Conservation (phyloP, 768 basidiomycete species). For the Auricularia heimuer region DNA sequence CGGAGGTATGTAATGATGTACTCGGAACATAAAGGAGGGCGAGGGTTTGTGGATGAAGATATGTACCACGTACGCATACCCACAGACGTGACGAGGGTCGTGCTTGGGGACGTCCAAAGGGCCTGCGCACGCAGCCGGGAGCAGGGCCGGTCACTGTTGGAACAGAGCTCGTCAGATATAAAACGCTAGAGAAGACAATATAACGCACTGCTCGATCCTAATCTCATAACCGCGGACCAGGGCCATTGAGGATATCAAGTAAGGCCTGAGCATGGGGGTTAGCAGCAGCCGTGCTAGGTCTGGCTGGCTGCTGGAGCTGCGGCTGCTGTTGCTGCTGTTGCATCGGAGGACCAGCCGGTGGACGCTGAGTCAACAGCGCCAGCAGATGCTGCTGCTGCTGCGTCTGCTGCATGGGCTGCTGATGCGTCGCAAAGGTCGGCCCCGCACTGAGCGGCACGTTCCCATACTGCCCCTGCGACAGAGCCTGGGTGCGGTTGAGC, state of each 20-base stretch:
- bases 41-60: background rate
- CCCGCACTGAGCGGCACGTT: background rate
- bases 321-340: background rate
- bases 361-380: constrained; percentile 13
- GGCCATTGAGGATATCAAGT: background rate
- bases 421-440: background rate
- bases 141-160: too few species aligned
- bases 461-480: background rate
- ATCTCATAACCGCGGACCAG: too few species aligned
- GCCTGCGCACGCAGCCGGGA: too few species aligned
- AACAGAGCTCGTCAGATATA: too few species aligned
- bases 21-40: background rate
- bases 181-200: too few species aligned
- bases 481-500: background rate
- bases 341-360: background rate
- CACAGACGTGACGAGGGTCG: too few species aligned
- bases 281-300: background rate
- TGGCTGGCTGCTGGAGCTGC: background rate
- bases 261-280: background rate
- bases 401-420: constrained; percentile 3
- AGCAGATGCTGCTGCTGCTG: constrained; percentile 14
- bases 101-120: too few species aligned
- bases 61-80: background rate
- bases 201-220: too few species aligned
- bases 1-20: background rate